Evolutionary conservation across 2,329 filamentous ascomycete genomes (phyloP).

Genomic region (Nothophoma quercina): DNA sequence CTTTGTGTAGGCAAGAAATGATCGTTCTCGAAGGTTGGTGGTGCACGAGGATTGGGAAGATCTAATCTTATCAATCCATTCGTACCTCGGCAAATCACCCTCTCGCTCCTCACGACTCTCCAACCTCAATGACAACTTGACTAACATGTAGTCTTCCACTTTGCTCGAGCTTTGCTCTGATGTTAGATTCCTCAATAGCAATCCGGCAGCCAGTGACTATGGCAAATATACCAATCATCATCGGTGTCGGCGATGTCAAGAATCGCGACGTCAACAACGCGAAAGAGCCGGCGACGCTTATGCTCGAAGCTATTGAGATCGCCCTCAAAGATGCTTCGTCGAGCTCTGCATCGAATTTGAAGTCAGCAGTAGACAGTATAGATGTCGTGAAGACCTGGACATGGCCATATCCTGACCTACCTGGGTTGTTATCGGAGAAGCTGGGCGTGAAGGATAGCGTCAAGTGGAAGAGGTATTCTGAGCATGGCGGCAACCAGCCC

Average conservation of each 20-base stretch:
- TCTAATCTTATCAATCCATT: conserved; percentile 16
- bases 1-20: neutral
- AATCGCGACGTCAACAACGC: conserved; percentile 62
- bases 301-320: conserved; percentile 62
- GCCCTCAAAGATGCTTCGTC: conserved; percentile 61
- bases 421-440: conserved; percentile 59
- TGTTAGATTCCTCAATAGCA: neutral
- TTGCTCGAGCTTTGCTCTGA: neutral
- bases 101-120: conserved; percentile 20
- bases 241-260: conserved; percentile 69
- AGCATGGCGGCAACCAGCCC: conserved; percentile 71
- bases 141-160: conserved; percentile 5
- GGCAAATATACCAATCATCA: conserved; percentile 59
- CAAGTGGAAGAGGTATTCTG: conserved; percentile 59
- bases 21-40: neutral
- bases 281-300: conserved; percentile 66
- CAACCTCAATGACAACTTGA: neutral
- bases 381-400: conserved; percentile 70
- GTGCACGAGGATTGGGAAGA: neutral
- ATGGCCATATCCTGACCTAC: conserved; percentile 69
- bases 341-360: conserved; percentile 46
- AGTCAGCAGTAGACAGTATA: conserved; percentile 63
- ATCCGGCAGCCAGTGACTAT: neutral
- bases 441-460: conserved; percentile 58
- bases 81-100: conserved; percentile 15